These are phyloP conservation scores for Pigoraptor vietnamica DNA, from an alignment of 78 protist genomes.

Conservation along the genomic window DNA sequence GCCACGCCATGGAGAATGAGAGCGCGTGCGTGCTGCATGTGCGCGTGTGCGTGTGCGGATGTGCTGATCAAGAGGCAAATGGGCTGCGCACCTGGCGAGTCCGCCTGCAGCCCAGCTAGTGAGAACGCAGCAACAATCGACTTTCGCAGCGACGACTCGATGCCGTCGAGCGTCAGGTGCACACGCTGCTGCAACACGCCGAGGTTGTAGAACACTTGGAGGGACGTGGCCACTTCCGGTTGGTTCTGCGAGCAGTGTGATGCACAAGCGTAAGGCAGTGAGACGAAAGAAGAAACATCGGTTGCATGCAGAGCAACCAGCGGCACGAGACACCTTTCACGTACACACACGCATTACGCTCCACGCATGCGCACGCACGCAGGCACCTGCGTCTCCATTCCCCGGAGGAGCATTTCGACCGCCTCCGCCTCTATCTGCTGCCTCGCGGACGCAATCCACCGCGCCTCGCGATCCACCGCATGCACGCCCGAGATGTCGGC, in stretches of 20 bases:
- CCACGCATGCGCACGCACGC: no score
- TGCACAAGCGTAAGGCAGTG: no score
- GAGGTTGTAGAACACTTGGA: background rate
- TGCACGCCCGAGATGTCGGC: background rate
- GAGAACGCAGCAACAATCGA: background rate
- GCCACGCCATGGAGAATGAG: background rate
- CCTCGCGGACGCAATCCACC: background rate
- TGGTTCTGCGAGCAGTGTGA: background rate
- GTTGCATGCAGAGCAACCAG: no score
- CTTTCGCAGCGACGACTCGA: background rate
- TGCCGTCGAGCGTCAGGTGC: background rate
- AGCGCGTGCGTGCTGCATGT: background rate
- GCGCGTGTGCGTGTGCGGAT: background rate
- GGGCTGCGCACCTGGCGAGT: background rate
- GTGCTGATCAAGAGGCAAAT: background rate
- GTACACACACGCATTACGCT: background rate
- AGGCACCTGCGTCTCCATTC: background rate
- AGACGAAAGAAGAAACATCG: no score
- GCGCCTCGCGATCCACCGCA: background rate
- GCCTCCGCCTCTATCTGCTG: background rate
- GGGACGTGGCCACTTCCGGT: background rate
- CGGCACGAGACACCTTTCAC: background rate
- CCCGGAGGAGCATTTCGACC: background rate
- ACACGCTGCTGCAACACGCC: background rate
- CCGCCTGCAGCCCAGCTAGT: background rate